Percentiles rank a stretch among this genome's conserved stretches.
These are phyloP conservation scores for Nepenthes gracilis DNA, from an alignment of 148 eudicot genomes.

Conservation along the genomic window DNA sequence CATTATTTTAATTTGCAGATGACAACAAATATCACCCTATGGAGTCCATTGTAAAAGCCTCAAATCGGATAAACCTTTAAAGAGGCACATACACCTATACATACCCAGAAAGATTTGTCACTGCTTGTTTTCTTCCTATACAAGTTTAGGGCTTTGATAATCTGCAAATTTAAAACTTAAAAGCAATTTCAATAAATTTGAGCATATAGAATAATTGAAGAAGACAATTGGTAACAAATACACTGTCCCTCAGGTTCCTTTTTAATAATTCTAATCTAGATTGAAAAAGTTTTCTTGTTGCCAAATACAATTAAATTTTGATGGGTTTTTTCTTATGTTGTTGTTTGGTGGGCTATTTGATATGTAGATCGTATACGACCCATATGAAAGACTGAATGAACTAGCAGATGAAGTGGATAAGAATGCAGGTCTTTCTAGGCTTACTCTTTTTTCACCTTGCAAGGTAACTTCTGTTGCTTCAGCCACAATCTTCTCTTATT, in stretches of 20 bases:
- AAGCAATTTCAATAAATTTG: constrained; percentile 4
- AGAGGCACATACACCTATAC: background rate
- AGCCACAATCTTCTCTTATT: background rate
- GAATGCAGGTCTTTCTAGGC: constrained; percentile 70
- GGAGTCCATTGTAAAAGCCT: background rate
- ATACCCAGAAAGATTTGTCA: constrained; percentile 82
- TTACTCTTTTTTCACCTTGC: constrained; percentile 93
- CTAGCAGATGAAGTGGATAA: constrained; percentile 80
- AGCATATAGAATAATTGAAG: background rate
- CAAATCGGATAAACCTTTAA: background rate
- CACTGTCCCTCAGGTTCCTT: constrained; percentile 41
- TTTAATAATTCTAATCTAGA: background rate
- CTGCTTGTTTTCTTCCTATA: constrained; percentile 79
- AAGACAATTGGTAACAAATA: constrained; percentile 3
- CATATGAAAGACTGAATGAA: constrained; percentile 57
- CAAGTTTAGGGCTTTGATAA: constrained; percentile 77
- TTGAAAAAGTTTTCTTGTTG: background rate
- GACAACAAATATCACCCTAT: background rate
- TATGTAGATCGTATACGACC: constrained; percentile 66
- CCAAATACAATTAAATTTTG: background rate
- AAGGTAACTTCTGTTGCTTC: constrained; percentile 35
- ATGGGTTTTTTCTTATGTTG: background rate
- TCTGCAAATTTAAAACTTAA: constrained; percentile 34
- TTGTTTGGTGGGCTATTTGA: constrained; percentile 7
- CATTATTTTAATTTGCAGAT: constrained; percentile 2